These are phyloP conservation scores for Xylariales sp. DNA, from an alignment of 2,329 filamentous ascomycete species.

Conservation along the genomic window DNA sequence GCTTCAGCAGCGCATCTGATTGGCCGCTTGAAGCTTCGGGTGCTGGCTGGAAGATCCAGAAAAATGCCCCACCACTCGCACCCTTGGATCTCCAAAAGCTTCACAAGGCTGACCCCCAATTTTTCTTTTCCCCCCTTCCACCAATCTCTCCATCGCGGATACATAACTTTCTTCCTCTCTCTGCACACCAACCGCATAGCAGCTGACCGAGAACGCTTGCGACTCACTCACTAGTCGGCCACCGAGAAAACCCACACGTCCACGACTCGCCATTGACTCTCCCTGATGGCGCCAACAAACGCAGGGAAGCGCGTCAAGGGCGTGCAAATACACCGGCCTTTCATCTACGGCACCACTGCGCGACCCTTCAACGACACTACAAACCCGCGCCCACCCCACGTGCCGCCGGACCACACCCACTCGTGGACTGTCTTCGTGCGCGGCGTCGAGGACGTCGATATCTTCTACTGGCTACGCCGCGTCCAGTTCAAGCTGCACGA, in stretches of 20 bases:
- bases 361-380: slow-evolving; percentile 71
- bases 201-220: no score
- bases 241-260: slow-evolving; percentile 7
- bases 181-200: no score
- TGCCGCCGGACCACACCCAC: slow-evolving; percentile 90
- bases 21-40: no score
- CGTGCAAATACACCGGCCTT: slow-evolving; percentile 59
- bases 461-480: slow-evolving; percentile 93
- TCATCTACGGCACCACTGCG: slow-evolving; percentile 77
- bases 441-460: slow-evolving; percentile 82
- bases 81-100: no score
- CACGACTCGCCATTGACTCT: slow-evolving; percentile 8
- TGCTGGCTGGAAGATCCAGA: no score
- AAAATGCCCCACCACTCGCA: slow-evolving; percentile 1
- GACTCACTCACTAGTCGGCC: slow-evolving; percentile 7
- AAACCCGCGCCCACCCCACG: slow-evolving; percentile 70
- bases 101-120: slow-evolving; percentile 11
- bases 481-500: slow-evolving; percentile 98
- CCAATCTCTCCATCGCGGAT: neutral
- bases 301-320: slow-evolving; percentile 62
- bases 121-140: slow-evolving; percentile 4
- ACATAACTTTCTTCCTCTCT: no score
- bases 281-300: slow-evolving; percentile 54
- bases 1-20: no score
- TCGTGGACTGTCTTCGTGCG: slow-evolving; percentile 94